phyloP scores from a whole-genome alignment of 2,329 filamentous ascomycete genomes.

The Cladophialophora exuberans region DNA sequence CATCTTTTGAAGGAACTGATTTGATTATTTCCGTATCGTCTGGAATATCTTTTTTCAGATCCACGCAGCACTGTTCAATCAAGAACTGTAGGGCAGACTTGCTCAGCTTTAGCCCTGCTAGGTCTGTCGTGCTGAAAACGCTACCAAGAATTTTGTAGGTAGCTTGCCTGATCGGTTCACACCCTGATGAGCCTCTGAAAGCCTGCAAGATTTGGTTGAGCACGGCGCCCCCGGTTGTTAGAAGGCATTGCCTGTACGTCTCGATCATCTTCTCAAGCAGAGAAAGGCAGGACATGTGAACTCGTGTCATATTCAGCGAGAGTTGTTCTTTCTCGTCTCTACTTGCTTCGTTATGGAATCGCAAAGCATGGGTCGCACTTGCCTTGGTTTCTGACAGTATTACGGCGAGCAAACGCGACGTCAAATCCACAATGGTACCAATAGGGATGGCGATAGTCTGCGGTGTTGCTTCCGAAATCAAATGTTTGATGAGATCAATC shows the following conservation, averaged over 20 bases:
- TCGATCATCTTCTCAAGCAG: conserved; percentile 62
- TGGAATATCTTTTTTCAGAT: conserved; percentile 51
- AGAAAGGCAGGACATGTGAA: conserved; percentile 72
- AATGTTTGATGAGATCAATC: conserved; percentile 65
- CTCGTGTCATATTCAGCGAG: conserved; percentile 70
- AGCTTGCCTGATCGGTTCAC: conserved; percentile 59
- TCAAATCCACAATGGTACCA: conserved; percentile 68
- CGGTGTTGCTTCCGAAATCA: conserved; percentile 67
- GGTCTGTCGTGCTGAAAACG: conserved; percentile 66
- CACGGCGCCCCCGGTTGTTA: conserved; percentile 65
- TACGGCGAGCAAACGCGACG: conserved; percentile 71
- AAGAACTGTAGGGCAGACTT: conserved; percentile 66
- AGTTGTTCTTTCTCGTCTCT: conserved; percentile 82
- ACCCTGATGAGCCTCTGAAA: conserved; percentile 59
- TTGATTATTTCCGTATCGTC: neutral
- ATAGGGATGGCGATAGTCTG: conserved; percentile 68
- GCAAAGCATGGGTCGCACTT: conserved; percentile 50
- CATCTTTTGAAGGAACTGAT: neutral
- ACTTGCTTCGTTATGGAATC: conserved; percentile 71
- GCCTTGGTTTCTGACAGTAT: conserved; percentile 51
- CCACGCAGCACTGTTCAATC: conserved; percentile 71
- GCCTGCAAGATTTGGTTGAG: conserved; percentile 74
- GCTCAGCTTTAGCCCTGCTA: conserved; percentile 66
- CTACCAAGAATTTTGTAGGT: conserved; percentile 63
- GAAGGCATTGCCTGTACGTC: conserved; percentile 61